Evolutionary conservation across 495 filamentous ascomycete species (phyloP).

Genomic region (Aspergillus sparsus): DNA sequence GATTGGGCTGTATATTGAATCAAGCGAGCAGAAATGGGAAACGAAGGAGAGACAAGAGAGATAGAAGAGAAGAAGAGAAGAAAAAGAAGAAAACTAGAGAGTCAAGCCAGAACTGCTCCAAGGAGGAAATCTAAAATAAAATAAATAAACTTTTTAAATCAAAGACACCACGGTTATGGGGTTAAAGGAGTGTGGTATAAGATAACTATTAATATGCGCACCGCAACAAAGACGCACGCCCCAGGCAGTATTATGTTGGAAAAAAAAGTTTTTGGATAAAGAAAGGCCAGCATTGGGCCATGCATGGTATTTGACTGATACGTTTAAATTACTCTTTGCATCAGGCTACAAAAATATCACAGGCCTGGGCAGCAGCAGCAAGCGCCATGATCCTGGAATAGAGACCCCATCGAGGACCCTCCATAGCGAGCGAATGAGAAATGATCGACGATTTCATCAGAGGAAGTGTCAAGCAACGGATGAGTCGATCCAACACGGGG

Average conservation of each 20-base stretch:
- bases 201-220: neutral
- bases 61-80: neutral
- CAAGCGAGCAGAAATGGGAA: neutral
- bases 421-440: slow-evolving; percentile 24
- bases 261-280: neutral
- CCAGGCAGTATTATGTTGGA: neutral
- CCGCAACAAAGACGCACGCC: neutral
- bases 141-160: neutral
- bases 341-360: slow-evolving; percentile 18
- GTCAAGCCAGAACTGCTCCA: neutral
- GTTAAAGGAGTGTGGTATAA: slow-evolving; percentile 3
- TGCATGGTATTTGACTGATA: slow-evolving; percentile 20
- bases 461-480: neutral
- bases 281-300: neutral
- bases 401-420: slow-evolving; percentile 27
- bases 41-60: neutral
- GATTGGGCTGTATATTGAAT: neutral
- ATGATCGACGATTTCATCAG: slow-evolving; percentile 14
- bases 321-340: slow-evolving; percentile 16
- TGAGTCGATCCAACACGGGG: slow-evolving; percentile 3
- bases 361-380: slow-evolving; percentile 23
- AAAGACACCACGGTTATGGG: neutral
- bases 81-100: neutral
- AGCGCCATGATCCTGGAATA: slow-evolving; percentile 36
- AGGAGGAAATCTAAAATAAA: neutral